phyloP scores from a whole-genome alignment of 371 early-diverging fungal species.

The Apophysomyces variabilis region DNA sequence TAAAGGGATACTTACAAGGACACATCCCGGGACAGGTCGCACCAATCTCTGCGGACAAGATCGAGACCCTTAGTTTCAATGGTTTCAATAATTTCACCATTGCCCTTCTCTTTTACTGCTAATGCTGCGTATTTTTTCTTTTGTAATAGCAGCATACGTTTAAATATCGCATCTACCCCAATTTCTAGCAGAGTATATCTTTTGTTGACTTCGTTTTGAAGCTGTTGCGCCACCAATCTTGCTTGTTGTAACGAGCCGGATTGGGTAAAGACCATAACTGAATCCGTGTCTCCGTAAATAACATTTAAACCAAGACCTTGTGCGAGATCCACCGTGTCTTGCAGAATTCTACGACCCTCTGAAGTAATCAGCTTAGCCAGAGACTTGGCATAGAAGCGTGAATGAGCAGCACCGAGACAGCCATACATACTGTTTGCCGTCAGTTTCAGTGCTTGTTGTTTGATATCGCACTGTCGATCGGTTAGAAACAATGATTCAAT shows the following conservation, averaged over 20 bases:
- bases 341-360: slow-evolving; percentile 96
- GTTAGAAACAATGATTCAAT: slow-evolving; percentile 7
- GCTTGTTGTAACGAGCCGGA: slow-evolving; percentile 47
- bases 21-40: slow-evolving; percentile 82
- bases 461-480: slow-evolving; percentile 74
- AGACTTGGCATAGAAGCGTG: slow-evolving; percentile 95
- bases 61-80: slow-evolving; percentile 97
- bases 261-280: slow-evolving; percentile 87
- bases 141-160: slow-evolving; percentile 90
- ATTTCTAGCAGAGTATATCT: slow-evolving; percentile 92
- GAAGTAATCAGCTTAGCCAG: slow-evolving; percentile 96
- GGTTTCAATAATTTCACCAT: slow-evolving; percentile 48
- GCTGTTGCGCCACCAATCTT: slow-evolving; percentile 70
- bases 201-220: slow-evolving; percentile 87
- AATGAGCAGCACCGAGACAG: slow-evolving; percentile 92
- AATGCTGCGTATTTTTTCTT: slow-evolving; percentile 99
- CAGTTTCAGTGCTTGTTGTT: slow-evolving; percentile 96
- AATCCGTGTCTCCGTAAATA: slow-evolving; percentile 99
- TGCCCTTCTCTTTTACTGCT: slow-evolving; percentile 46
- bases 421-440: slow-evolving; percentile 99
- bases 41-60: slow-evolving; percentile 97
- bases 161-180: slow-evolving; percentile 95
- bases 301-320: slow-evolving; percentile 77
- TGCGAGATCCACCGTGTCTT: slow-evolving; percentile 88
- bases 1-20: slow-evolving; percentile 58